Percentiles rank a stretch among this genome's conserved stretches.
Evolutionary conservation across 345 rosid species (phyloP).

Genomic region (Citrus cavaleriei): DNA sequence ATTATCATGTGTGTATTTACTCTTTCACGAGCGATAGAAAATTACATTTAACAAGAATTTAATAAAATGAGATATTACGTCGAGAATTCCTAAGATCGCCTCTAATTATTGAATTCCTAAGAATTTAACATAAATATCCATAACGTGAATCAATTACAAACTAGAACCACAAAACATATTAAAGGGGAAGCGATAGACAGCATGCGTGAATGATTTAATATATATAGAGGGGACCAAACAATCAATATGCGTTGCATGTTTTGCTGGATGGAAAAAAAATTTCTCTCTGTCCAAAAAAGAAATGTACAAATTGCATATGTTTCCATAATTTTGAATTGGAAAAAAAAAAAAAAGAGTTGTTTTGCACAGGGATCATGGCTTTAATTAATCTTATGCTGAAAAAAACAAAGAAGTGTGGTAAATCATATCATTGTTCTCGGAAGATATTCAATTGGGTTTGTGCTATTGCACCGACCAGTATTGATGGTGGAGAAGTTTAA

Average conservation of each 20-base stretch:
- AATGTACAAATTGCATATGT: too few relatives aligned
- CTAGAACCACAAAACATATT: neutral
- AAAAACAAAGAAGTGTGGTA: neutral
- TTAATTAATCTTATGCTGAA: neutral
- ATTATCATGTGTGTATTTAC: too few relatives aligned
- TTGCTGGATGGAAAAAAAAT: too few relatives aligned
- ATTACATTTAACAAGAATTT: too few relatives aligned
- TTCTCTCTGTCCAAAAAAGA: too few relatives aligned
- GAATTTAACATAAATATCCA: too few relatives aligned
- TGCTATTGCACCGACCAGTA: neutral
- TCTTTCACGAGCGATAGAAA: too few relatives aligned
- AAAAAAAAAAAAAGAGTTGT: neutral
- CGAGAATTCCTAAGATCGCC: neutral
- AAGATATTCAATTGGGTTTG: neutral
- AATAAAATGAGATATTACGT: neutral
- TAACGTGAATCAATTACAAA: neutral
- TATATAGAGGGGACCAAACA: neutral
- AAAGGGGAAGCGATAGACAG: neutral
- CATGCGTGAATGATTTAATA: constrained; percentile 11
- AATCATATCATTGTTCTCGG: neutral
- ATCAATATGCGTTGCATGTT: neutral
- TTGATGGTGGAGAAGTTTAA: neutral
- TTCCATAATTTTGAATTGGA: too few relatives aligned
- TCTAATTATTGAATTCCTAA: too few relatives aligned
- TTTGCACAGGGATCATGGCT: neutral